Conservation (phyloP, 257 asterid genomes). For the Eustoma russellianum region DNA sequence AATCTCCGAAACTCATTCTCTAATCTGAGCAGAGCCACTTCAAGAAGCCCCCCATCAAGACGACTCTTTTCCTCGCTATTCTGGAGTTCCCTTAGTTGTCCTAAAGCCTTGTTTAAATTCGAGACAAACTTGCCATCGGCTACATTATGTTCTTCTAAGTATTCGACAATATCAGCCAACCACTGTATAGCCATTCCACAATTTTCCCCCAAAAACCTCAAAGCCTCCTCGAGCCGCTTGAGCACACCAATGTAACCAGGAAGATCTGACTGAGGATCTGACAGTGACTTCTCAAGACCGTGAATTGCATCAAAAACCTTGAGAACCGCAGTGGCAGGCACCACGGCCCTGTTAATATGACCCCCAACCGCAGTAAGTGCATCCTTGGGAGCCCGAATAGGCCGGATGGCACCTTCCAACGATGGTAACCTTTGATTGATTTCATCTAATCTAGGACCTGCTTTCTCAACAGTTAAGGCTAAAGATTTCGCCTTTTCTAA, state of each 20-base stretch:
- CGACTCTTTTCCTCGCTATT: conserved; percentile 47
- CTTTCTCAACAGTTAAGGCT: conserved; percentile 42
- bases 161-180: conserved; percentile 83
- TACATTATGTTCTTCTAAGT: conserved; percentile 71
- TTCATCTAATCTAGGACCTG: conserved; percentile 63
- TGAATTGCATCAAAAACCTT: conserved; percentile 93
- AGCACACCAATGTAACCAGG: conserved; percentile 64
- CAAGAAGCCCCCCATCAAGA: conserved; percentile 84
- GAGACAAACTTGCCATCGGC: conserved; percentile 59
- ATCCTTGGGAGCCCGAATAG: conserved; percentile 57
- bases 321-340: conserved; percentile 87
- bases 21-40: conserved; percentile 50
- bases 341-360: conserved; percentile 80
- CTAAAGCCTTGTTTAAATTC: conserved; percentile 46
- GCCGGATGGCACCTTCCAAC: conserved; percentile 61
- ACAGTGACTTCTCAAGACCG: conserved; percentile 71
- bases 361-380: conserved; percentile 63
- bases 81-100: conserved; percentile 42
- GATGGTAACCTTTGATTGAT: conserved; percentile 58
- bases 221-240: conserved; percentile 74
- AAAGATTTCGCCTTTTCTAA: conserved; percentile 59
- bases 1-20: conserved; percentile 63
- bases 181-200: conserved; percentile 85
- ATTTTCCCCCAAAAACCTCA: conserved; percentile 61
- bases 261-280: conserved; percentile 62